Evolutionary conservation across 345 rosid species (phyloP).

Genomic region (Laguncularia racemosa): DNA sequence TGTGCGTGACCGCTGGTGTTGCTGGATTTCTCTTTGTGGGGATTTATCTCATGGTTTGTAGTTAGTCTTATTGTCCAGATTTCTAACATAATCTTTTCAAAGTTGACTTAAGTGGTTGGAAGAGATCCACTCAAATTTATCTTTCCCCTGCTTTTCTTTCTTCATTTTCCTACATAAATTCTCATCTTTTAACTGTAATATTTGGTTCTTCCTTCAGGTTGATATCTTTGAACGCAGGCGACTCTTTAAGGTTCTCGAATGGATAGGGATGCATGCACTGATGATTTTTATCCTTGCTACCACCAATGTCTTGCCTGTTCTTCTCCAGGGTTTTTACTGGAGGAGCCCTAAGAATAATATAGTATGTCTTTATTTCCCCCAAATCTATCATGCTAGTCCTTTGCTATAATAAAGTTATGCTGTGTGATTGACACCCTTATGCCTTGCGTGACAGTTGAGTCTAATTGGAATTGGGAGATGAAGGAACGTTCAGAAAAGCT

Average conservation of each 20-base stretch:
- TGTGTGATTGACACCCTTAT: neutral
- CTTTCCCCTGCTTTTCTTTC: neutral
- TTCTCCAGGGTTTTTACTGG: constrained; percentile 84
- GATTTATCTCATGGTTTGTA: constrained; percentile 54
- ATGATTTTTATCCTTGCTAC: constrained; percentile 51
- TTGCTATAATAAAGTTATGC: neutral
- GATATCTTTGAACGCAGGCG: constrained; percentile 52
- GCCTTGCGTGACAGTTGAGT: constrained; percentile 27
- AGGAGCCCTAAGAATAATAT: constrained; percentile 56
- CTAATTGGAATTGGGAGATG: constrained; percentile 37
- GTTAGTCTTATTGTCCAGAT: too few relatives aligned
- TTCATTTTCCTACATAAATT: neutral
- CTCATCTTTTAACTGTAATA: neutral
- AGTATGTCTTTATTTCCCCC: constrained; percentile 24
- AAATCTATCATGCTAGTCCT: neutral
- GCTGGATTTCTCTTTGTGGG: constrained; percentile 66
- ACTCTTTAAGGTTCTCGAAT: constrained; percentile 43
- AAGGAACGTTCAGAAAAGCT: neutral
- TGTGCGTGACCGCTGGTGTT: constrained; percentile 63
- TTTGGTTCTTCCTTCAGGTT: constrained; percentile 7
- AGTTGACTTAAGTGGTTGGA: too few relatives aligned
- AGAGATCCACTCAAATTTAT: too few relatives aligned
- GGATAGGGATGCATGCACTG: constrained; percentile 86
- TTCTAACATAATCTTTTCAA: too few relatives aligned
- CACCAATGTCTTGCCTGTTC: constrained; percentile 53